Conservation (phyloP, 306 rosid genomes). For the Citrullus colocynthis region DNA sequence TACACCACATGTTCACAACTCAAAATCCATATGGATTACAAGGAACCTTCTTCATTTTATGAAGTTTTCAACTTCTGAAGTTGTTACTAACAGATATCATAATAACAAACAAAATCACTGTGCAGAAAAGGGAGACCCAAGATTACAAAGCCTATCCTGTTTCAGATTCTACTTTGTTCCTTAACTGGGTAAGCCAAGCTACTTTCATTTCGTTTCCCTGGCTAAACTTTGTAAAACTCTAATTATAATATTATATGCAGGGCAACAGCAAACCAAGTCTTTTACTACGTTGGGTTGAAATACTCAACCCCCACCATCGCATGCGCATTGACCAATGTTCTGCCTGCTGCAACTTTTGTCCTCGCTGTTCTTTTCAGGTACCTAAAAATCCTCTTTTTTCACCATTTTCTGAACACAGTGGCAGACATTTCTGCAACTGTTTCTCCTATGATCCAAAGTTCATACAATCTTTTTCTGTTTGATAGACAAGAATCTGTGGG, state of each 20-base stretch:
- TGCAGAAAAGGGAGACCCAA: conserved; percentile 46
- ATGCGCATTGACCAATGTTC: conserved; percentile 51
- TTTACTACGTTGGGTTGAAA: conserved; percentile 52
- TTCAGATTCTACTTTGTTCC: conserved; percentile 50
- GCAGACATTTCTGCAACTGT: neutral
- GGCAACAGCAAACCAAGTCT: conserved; percentile 55
- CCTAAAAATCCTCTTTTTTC: neutral
- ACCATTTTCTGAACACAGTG: neutral
- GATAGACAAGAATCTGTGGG: conserved; percentile 58
- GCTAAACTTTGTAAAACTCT: neutral
- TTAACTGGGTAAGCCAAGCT: conserved; percentile 48
- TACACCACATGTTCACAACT: neutral
- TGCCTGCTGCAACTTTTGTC: conserved; percentile 73
- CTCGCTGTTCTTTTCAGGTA: conserved; percentile 66
- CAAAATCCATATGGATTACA: neutral
- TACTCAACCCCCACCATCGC: conserved; percentile 48
- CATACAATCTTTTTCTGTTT: neutral
- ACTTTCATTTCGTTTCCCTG: neutral
- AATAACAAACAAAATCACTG: neutral
- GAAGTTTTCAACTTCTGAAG: neutral
- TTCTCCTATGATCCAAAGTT: neutral
- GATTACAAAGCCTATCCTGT: conserved; percentile 45
- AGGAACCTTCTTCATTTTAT: neutral
- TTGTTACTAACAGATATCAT: neutral
- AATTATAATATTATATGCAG: conserved; percentile 29